Evolutionary conservation across 306 rosid species (phyloP).

Genomic region (Notholithocarpus densiflorus): DNA sequence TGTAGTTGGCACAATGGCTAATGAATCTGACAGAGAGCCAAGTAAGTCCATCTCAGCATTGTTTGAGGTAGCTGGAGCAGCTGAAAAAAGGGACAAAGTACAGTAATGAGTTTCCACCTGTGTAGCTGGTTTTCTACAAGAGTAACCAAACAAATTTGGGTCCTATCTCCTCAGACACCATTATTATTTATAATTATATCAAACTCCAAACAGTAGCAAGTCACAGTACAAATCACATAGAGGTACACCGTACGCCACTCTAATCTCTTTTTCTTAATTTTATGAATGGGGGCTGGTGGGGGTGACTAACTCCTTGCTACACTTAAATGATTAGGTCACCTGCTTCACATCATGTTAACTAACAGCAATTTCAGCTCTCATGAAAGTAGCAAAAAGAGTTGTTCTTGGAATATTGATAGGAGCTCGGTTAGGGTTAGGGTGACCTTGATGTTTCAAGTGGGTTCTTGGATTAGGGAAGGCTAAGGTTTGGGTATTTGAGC

Average conservation of each 20-base stretch:
- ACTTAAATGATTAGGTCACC: not conserved
- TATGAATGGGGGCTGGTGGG: not conserved
- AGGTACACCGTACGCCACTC: not conserved
- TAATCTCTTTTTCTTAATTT: not conserved
- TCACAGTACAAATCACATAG: not conserved
- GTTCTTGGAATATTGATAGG: too few relatives aligned
- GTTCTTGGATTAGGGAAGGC: too few relatives aligned
- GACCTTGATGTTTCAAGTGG: too few relatives aligned
- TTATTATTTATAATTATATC: not conserved
- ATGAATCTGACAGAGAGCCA: conserved; percentile 71
- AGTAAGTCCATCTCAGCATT: conserved; percentile 74
- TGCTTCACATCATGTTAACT: not conserved
- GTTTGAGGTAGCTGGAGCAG: conserved; percentile 47
- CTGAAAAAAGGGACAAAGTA: conserved; percentile 39
- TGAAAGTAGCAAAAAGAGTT: not conserved
- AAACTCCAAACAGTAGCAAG: conserved; percentile 8
- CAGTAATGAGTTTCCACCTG: conserved; percentile 16
- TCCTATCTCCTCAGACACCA: conserved; percentile 10
- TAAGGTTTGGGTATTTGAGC: too few relatives aligned
- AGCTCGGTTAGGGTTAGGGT: too few relatives aligned
- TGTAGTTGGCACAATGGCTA: conserved; percentile 68
- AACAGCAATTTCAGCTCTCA: not conserved
- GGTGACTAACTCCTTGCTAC: not conserved
- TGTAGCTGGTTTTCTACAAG: conserved; percentile 9
- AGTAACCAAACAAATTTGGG: not conserved